Evolutionary conservation across 2,329 filamentous ascomycete species (phyloP), one percentile per base, ranked within the genome.

Genomic region (Teratosphaeria destructans): DNA sequence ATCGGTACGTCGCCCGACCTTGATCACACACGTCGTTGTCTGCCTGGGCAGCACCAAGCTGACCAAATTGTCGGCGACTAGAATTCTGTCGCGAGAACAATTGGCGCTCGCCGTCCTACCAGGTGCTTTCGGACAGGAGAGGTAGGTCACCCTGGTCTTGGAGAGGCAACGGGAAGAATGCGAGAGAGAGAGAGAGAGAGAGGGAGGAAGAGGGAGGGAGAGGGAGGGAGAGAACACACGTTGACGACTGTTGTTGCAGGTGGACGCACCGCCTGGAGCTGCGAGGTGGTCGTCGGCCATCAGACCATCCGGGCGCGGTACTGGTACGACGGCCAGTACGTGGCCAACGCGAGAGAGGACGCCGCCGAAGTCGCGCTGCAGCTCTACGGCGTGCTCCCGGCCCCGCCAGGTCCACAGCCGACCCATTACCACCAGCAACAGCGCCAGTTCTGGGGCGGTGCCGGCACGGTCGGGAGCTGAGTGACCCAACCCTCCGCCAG

Each of bases 251-350:
- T 8, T 47, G 5, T 8, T 47, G 5, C 67, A 94, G 91, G 90
- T 66, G 90, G 90, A 65, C 88, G 91, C 68, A 96, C 91, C 60
- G 91, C 91, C 60, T 96, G 91, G 91, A 93, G 90, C 60, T 88
- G 87, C 77, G 82, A 82, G 61, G 90, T 95, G 60, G 84, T 80
- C n/a, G 82, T 95, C 60, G 79, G 83, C 66, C 86, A 85, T 58
- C 76, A 81, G 56, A 80, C 77, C 54, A 81, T 89, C 67, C 72
- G 81, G n/a, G 90, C 90, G 54, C 84, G 90, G 63, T 95, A 85
- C 76, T 96, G 90, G 90, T 96, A 95, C 75, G 91, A 95, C 73
- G 90, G 90, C 62, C 85, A 90, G 72, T 90, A 90, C 71, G 81
- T 93, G 73, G 85, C 92, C 78, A 95, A 95, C 70, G 90, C 90